Evolutionary conservation across 2,329 filamentous ascomycete species (phyloP).

Genomic region (Colletotrichum costaricense): DNA sequence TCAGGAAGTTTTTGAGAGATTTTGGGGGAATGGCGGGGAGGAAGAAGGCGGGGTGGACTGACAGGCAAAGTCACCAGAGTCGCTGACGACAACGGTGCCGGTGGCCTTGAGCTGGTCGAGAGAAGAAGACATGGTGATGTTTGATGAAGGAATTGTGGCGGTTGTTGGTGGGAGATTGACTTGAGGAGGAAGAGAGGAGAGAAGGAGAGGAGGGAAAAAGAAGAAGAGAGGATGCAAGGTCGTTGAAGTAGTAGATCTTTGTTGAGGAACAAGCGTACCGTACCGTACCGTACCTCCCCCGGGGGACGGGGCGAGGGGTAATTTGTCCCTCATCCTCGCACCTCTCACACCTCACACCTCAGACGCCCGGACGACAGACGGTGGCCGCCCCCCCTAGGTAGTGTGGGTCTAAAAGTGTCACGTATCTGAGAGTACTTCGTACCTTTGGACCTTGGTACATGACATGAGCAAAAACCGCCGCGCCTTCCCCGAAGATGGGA

Average conservation of each 20-base stretch:
- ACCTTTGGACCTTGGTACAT: neutral
- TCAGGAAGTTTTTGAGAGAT: slow-evolving; percentile 13
- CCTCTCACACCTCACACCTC: neutral
- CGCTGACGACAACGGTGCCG: slow-evolving; percentile 97
- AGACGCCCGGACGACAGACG: neutral
- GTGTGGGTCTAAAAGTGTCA: neutral
- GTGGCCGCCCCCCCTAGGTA: neutral
- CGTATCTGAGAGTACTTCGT: neutral
- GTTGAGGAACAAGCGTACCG: slow-evolving; percentile 13
- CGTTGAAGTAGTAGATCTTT: slow-evolving; percentile 25
- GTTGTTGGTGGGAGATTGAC: slow-evolving; percentile 18
- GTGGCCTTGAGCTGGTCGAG: slow-evolving; percentile 97
- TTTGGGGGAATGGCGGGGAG: slow-evolving; percentile 5
- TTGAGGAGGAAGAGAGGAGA: slow-evolving; percentile 4
- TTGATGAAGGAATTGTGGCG: slow-evolving; percentile 16
- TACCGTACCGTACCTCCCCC: neutral
- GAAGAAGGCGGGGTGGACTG: slow-evolving; percentile 53
- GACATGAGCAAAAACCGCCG: neutral
- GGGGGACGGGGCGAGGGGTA: slow-evolving; percentile 11
- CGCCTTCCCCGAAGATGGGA: neutral
- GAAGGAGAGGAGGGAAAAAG: slow-evolving; percentile 8
- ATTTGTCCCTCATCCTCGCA: slow-evolving; percentile 18
- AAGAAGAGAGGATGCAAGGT: slow-evolving; percentile 22
- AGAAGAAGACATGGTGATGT: slow-evolving; percentile 78
- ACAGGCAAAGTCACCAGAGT: slow-evolving; percentile 91